Base-by-base conservation (phyloP, 768 basidiomycete genomes). In the Russula abietina region DNA sequence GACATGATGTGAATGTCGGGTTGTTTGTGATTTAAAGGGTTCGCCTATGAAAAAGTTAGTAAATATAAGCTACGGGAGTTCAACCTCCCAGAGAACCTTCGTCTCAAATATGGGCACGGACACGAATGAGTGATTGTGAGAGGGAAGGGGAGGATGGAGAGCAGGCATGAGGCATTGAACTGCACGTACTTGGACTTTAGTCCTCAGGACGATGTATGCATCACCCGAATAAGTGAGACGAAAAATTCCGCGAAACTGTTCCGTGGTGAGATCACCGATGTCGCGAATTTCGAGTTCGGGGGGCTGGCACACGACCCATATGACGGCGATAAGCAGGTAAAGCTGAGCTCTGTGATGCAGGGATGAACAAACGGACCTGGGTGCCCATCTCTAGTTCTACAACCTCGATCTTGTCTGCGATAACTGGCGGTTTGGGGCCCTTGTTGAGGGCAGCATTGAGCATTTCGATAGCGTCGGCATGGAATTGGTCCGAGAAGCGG, bases 381-480 rank as follows among this genome's bases (percentile, higher is more conserved):
- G 91, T 93, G 41, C 97, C 97, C 97, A 99, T 98, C 75, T 98
- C 89, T n/a, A 99, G 78, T 73, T 98, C 97, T 57, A 97, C 91
- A 33, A 99, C 97, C 73, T 98, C 93, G 67, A 99, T 98, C 74
- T 83, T 88, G 76, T 96, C 97, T 57, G 93, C 95, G 68, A 98
- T 98, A 70, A 99, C 89, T 32, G 94, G 93, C 1, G 96, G 97
- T 72, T 97, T 98, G 77, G 87, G 89, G 67, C 97, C 97, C 80
- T 97, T 93, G 81, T 93, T 93, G 75, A 95, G 89, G 48, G 92
- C 91, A n/a, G 86, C 88, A 67, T 94, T 93, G 77, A 98, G 88
- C 91, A 97, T 94, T 68, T 91, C 87, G 67, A 93, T 92, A 33
- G 96, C 96, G 84, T 96, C 89, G 72, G 87, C 85, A 77, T 97